Evolutionary conservation across 2,329 filamentous ascomycete species (phyloP), one percentile per base, ranked within the genome.

Genomic region (Arthroderma sp.): DNA sequence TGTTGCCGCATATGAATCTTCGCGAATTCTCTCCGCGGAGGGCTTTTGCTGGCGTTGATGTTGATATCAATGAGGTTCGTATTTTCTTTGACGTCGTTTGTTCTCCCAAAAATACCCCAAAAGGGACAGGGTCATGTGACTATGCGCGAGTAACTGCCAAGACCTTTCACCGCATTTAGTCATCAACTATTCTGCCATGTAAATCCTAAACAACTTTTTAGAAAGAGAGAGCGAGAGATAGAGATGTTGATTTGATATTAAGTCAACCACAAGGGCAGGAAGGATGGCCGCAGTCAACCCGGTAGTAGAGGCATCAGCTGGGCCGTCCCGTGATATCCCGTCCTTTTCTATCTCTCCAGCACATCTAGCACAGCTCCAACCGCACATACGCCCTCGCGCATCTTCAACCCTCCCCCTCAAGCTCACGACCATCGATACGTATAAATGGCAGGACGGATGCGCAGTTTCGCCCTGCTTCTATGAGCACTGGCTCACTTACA

Each of bases 371-470:
- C 91, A 91, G 67, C 84, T 96, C 68, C 89, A 89, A 37, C 91
- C 93, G 4, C 85, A 89, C 64, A 86, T 96, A 88, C 74, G 84
- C 97, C 61, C 86, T 94, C 68, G 88, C 90, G 55, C 93, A 94
- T 72, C 86, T 97, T 65, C 81, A 86, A 61, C 80, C 85, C 35
- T 65, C 75, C 31, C 65, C 75, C 54, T 60, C 75, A 25, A 74
- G 76, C 62, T 70, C 73, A 56, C 73, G 76, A 58, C 74, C 79
- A 55, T 79, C 86, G 1, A 76, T 81, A 47, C 87, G 93, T 66
- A 88, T 90, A 67, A 96, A 94, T 71, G 88, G 88, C 61, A 88
- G 93, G 63, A 72, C 78, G 1, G 81, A 87, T 5, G 75, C 80
- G 31, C 80, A 91, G 65, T 82, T 84, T 59, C 85, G 93, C 47